phyloP scores from a whole-genome alignment of 2,329 filamentous ascomycete species.

The Fusarium concolor region DNA sequence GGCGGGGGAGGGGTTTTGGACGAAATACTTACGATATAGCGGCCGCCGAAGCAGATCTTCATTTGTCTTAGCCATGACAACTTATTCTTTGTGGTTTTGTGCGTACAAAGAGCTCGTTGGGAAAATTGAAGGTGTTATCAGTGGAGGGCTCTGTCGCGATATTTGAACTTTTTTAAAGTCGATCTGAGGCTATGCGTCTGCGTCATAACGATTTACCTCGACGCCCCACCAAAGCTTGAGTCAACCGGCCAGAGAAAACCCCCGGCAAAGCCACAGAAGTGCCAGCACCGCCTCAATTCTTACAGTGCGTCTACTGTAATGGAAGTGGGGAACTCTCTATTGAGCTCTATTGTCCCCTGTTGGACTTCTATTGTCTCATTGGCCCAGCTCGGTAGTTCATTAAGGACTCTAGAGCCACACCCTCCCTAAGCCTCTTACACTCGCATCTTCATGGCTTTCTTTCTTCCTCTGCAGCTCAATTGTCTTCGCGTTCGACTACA shows the following conservation, averaged over 20 bases:
- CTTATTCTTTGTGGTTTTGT: background rate
- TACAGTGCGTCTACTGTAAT: background rate
- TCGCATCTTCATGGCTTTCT: background rate
- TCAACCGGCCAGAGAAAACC: slow-evolving; percentile 35
- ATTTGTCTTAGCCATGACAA: slow-evolving; percentile 54
- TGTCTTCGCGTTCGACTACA: background rate
- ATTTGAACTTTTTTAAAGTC: slow-evolving; percentile 27
- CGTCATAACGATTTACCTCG: slow-evolving; percentile 29
- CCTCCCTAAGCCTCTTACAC: background rate
- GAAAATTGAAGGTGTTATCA: background rate
- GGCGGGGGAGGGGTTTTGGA: slow-evolving; percentile 25
- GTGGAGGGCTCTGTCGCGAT: slow-evolving; percentile 18
- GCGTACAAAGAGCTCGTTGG: background rate
- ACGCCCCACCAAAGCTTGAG: slow-evolving; percentile 32
- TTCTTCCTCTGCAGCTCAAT: background rate
- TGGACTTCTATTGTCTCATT: background rate
- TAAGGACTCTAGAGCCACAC: background rate
- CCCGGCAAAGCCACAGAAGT: slow-evolving; percentile 8
- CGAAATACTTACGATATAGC: slow-evolving; percentile 58
- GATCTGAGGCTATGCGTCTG: slow-evolving; percentile 18
- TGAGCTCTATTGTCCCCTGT: background rate
- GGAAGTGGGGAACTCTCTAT: background rate
- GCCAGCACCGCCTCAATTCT: background rate
- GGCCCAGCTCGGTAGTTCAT: background rate
- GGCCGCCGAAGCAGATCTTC: slow-evolving; percentile 63